Base-by-base conservation (phyloP, 805 yeast genomes). In the Candida schatavii region DNA sequence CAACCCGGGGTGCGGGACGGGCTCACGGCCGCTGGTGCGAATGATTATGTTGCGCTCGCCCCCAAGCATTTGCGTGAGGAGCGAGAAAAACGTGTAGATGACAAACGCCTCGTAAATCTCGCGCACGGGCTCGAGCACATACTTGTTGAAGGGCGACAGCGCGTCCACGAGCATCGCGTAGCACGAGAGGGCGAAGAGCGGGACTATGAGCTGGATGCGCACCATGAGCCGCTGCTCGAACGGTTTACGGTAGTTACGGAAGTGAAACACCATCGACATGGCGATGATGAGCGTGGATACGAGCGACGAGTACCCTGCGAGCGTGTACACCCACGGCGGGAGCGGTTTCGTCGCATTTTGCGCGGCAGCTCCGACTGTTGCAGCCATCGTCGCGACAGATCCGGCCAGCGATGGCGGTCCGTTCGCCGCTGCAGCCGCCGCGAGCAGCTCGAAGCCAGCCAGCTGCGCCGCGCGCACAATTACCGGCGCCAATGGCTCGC, bases 81-180 rank as follows among this genome's bases (percentile, higher is more conserved):
- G 70, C 25, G 91, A 77, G 68, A 87, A 91, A 59, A 93, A 93
- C 2, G 97, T 88, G 62, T 93, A 93, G 26, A 93, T 86, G 26
- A 90, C 97, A 64, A 93, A 88, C 0, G 98, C 97, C 62, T 93
- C 99, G 62, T 93, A 93, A 1, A 91, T 78, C 58, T 93, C 99
- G 35, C 93, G 71, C 0, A 86, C 53, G 0, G 96, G 95, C 50
- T 85, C 93, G 11, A 70, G 48, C 2, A 88, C 50, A 43, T 70
- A 68, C 42, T 60, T 65, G 37, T 72, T 79, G 23, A 67, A 46
- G 3, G 50, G 50, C n/a, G 70, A 54, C 14, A 61, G 57, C 14
- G 68, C 78, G 59, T 70, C 65, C 14, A 68, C 64, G 17, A 83
- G 70, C 51, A 80, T 74, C 3, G 76, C 51, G 54, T 77, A 85